Conservation (phyloP, 176 grass and related monocot species). For the Oryza coarctata region DNA sequence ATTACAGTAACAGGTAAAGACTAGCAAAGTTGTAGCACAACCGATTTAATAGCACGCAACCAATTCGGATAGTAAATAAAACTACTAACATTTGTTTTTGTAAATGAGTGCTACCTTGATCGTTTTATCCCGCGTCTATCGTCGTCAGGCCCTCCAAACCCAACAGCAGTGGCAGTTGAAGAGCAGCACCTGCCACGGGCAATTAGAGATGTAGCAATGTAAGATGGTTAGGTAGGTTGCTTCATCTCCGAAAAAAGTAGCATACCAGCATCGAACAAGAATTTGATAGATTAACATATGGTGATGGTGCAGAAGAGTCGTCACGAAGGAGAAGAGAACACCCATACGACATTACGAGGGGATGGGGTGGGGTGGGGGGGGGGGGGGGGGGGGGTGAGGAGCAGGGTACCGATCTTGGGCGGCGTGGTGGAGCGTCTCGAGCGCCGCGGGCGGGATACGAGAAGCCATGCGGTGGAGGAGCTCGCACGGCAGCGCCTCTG, state of each 20-base stretch:
- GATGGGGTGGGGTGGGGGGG: too few species aligned
- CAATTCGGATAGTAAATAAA: background rate
- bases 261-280: background rate
- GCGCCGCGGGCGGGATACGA: constrained; percentile 40
- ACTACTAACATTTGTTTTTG: background rate
- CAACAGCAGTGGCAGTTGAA: background rate
- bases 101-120: constrained; percentile 42
- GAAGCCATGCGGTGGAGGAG: constrained; percentile 30
- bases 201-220: background rate
- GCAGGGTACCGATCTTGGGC: constrained; percentile 34
- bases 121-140: constrained; percentile 43
- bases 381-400: background rate
- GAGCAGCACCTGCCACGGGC: constrained; percentile 21
- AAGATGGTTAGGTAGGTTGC: background rate
- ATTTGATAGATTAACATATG: background rate
- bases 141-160: background rate
- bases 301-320: background rate
- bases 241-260: background rate
- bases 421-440: constrained; percentile 52
- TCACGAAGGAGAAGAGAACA: too few species aligned
- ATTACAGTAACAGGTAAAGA: too few species aligned
- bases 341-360: too few species aligned
- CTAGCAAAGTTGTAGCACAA: background rate
- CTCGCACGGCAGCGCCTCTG: constrained; percentile 34
- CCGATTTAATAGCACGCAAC: background rate